phyloP scores from a whole-genome alignment of 495 filamentous ascomycete species.

The Hypomontagnella submonticulosa region DNA sequence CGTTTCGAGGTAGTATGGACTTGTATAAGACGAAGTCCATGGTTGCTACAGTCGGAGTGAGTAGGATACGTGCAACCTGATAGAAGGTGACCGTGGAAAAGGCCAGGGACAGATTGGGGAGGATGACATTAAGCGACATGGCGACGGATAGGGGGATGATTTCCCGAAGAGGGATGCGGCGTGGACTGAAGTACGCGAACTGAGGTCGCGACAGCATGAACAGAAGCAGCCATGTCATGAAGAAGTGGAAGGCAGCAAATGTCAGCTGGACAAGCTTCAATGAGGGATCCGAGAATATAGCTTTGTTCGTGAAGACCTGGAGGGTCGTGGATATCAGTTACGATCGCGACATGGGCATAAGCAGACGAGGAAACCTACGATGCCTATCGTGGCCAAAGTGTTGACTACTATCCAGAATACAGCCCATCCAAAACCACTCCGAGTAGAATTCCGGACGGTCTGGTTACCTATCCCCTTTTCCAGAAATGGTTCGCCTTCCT shows the following conservation, averaged over 20 bases:
- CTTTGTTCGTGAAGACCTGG: constrained; percentile 84
- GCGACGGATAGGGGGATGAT: constrained; percentile 73
- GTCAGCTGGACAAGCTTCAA: constrained; percentile 74
- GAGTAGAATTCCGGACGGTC: constrained; percentile 21
- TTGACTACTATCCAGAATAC: constrained; percentile 68
- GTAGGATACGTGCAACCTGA: constrained; percentile 75
- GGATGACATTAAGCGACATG: constrained; percentile 77
- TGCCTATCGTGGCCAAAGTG: constrained; percentile 69
- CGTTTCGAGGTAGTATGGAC: constrained; percentile 65
- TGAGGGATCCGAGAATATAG: constrained; percentile 73
- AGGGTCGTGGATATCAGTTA: constrained; percentile 24
- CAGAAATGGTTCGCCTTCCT: constrained; percentile 52
- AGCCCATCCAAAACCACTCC: constrained; percentile 48
- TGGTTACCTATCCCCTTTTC: constrained; percentile 43
- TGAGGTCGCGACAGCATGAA: constrained; percentile 71
- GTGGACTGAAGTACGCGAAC: constrained; percentile 69
- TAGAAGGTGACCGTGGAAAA: constrained; percentile 80
- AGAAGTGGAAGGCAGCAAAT: constrained; percentile 79
- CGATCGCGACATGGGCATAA: constrained; percentile 12
- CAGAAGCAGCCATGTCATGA: constrained; percentile 73
- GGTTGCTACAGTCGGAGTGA: constrained; percentile 74
- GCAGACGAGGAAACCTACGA: constrained; percentile 55
- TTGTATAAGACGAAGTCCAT: constrained; percentile 75
- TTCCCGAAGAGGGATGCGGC: constrained; percentile 62
- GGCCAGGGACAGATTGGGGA: constrained; percentile 78